These are phyloP conservation scores for Chaetomium tenue DNA, from an alignment of 495 filamentous ascomycete genomes.

Conservation along the genomic window DNA sequence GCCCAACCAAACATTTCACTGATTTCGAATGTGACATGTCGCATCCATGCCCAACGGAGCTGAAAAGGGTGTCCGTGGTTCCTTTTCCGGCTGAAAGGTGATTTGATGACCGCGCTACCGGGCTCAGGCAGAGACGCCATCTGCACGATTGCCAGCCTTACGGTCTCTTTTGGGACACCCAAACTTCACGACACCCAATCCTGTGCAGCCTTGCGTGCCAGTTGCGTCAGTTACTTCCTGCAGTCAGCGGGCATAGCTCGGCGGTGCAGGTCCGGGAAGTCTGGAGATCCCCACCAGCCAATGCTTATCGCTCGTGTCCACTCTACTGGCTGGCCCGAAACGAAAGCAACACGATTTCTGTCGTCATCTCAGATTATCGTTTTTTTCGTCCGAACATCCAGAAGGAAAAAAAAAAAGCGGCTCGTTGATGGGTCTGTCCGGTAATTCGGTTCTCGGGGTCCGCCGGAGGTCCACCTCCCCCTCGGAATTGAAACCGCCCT, in stretches of 20 bases:
- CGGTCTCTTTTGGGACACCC: slow-evolving; percentile 5
- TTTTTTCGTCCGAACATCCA: background rate
- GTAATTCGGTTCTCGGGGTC: slow-evolving; percentile 1
- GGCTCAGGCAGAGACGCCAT: slow-evolving; percentile 7
- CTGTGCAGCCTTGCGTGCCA: background rate
- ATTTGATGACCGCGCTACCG: slow-evolving; percentile 8
- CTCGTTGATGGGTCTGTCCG: background rate
- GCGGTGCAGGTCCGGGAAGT: slow-evolving; percentile 2
- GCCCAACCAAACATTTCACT: slow-evolving; percentile 1
- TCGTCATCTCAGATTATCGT: background rate
- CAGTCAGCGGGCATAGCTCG: slow-evolving; percentile 18
- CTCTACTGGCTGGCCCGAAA: slow-evolving; percentile 5
- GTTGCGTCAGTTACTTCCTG: background rate
- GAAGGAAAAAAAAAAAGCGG: background rate
- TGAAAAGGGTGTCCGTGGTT: background rate
- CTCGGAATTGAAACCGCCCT: background rate
- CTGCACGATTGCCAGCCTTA: slow-evolving; percentile 16
- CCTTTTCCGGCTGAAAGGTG: slow-evolving; percentile 2
- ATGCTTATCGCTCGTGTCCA: slow-evolving; percentile 13
- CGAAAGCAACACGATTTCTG: background rate
- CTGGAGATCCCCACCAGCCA: background rate
- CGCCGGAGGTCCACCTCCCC: slow-evolving; percentile 1
- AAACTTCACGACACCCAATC: background rate
- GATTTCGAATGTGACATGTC: slow-evolving; percentile 15
- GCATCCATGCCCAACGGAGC: slow-evolving; percentile 3